phyloP scores from a whole-genome alignment of 2,329 filamentous ascomycete species.

The Drechslerella dactyloides region DNA sequence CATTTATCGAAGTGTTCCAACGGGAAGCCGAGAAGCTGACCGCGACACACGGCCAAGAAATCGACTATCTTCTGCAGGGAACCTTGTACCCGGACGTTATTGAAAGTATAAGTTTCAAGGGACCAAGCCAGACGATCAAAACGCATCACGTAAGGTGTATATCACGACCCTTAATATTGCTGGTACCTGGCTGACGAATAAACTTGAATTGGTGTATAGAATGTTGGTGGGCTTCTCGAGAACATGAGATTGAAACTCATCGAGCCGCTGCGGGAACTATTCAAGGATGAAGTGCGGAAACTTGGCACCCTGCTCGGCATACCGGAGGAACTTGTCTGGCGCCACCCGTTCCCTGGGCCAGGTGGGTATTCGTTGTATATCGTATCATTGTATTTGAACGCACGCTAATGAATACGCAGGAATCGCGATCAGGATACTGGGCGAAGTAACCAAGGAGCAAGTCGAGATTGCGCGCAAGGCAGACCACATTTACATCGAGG shows the following conservation, averaged over 20 bases:
- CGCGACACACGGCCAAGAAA: slow-evolving; percentile 67
- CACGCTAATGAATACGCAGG: no score
- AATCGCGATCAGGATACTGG: slow-evolving; percentile 79
- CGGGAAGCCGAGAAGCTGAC: slow-evolving; percentile 66
- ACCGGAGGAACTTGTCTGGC: slow-evolving; percentile 75
- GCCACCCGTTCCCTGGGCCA: slow-evolving; percentile 78
- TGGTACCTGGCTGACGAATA: neutral
- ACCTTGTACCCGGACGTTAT: slow-evolving; percentile 80
- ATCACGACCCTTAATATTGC: neutral
- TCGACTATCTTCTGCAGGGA: slow-evolving; percentile 87
- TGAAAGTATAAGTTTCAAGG: slow-evolving; percentile 75
- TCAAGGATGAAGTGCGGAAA: slow-evolving; percentile 72
- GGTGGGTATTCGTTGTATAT: no score
- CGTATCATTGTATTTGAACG: no score
- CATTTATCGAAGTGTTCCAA: slow-evolving; percentile 84
- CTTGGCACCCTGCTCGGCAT: slow-evolving; percentile 75
- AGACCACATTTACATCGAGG: slow-evolving; percentile 77
- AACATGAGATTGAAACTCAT: slow-evolving; percentile 72
- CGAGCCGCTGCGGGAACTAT: slow-evolving; percentile 75
- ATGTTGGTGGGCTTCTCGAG: slow-evolving; percentile 72
- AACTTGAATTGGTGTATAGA: slow-evolving; percentile 51
- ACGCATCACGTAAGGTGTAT: slow-evolving; percentile 66
- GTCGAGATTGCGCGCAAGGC: slow-evolving; percentile 80
- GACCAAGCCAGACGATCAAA: slow-evolving; percentile 74
- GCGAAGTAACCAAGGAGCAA: slow-evolving; percentile 79